Percentiles rank a stretch among this genome's conserved stretches.
Conservation (phyloP, 345 rosid species). For the Eucalyptus pauciflora region DNA sequence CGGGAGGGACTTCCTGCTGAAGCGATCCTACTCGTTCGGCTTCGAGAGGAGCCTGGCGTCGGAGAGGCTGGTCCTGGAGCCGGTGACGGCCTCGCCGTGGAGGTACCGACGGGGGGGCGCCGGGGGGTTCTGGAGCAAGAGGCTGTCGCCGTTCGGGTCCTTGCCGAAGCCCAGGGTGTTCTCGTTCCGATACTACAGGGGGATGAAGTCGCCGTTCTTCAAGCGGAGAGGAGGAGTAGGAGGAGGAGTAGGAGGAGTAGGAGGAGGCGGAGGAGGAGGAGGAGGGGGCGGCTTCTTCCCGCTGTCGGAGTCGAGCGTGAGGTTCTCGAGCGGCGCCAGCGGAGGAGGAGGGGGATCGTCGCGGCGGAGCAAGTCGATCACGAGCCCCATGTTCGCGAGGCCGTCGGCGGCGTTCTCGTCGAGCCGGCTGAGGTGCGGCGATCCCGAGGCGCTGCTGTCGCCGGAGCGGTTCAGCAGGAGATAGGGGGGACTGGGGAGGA, state of each 20-base stretch:
- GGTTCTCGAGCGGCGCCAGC: constrained; percentile 21
- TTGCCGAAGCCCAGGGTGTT: constrained; percentile 62
- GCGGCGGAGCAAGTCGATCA: constrained; percentile 60
- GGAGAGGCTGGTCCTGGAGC: constrained; percentile 60
- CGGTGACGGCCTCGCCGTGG: constrained; percentile 80
- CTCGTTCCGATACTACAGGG: constrained; percentile 59
- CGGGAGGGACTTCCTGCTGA: constrained; percentile 29
- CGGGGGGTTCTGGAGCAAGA: constrained; percentile 75
- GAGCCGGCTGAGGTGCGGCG: constrained; percentile 88
- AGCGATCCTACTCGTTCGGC: constrained; percentile 77
- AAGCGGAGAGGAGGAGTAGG: constrained; percentile 28
- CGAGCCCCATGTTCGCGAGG: constrained; percentile 68
- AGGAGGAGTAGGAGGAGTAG: not conserved
- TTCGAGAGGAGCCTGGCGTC: constrained; percentile 64
- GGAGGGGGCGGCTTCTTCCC: constrained; percentile 52
- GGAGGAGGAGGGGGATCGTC: constrained; percentile 45
- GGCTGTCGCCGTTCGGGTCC: constrained; percentile 82
- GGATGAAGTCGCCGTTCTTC: constrained; percentile 65
- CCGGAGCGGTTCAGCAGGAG: constrained; percentile 81
- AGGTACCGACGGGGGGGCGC: constrained; percentile 55
- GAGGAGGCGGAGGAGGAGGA: not conserved
- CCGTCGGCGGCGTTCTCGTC: constrained; percentile 50
- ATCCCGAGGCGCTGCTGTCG: constrained; percentile 90
- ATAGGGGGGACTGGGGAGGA: not conserved
- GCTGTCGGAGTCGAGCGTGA: constrained; percentile 47